phyloP scores from a whole-genome alignment of 2,329 filamentous ascomycete species.

The Aspergillus flavus region DNA sequence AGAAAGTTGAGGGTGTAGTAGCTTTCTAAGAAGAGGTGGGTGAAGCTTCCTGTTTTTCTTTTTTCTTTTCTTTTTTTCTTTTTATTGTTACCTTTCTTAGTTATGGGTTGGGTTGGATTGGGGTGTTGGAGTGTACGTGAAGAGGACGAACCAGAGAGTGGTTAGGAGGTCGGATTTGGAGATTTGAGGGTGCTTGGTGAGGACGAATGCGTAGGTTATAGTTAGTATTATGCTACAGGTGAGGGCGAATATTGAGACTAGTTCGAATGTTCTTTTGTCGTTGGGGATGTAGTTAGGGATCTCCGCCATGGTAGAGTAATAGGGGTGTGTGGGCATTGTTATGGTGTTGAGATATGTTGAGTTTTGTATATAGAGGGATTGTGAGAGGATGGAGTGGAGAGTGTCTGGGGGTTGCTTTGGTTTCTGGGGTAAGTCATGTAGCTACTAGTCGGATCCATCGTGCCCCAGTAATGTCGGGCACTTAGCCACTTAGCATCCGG shows the following conservation, averaged over 20 bases:
- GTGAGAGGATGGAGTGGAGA: neutral
- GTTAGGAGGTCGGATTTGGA: constrained; percentile 6
- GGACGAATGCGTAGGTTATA: neutral
- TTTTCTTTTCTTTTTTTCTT: neutral
- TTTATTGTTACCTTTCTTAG: too few species aligned
- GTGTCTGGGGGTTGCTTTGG: neutral
- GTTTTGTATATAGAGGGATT: too few species aligned
- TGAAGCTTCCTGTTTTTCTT: too few species aligned
- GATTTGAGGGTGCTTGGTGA: constrained; percentile 10
- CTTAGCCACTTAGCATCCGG: neutral
- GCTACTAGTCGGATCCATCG: neutral
- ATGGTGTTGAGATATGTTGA: neutral
- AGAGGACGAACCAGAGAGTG: constrained; percentile 13
- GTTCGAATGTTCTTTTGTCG: constrained; percentile 5
- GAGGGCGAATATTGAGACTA: constrained; percentile 13
- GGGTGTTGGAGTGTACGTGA: neutral
- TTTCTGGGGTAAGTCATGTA: neutral
- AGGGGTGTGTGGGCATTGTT: constrained; percentile 5
- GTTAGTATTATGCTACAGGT: neutral
- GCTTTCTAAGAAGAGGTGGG: too few species aligned
- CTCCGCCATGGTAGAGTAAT: constrained; percentile 12
- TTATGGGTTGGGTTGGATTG: neutral
- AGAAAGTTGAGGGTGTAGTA: too few species aligned
- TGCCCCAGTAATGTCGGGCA: neutral
- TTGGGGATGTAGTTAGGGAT: constrained; percentile 18